Evolutionary conservation across 805 yeast species (phyloP).

Genomic region (Saccharomycopsis vini): DNA sequence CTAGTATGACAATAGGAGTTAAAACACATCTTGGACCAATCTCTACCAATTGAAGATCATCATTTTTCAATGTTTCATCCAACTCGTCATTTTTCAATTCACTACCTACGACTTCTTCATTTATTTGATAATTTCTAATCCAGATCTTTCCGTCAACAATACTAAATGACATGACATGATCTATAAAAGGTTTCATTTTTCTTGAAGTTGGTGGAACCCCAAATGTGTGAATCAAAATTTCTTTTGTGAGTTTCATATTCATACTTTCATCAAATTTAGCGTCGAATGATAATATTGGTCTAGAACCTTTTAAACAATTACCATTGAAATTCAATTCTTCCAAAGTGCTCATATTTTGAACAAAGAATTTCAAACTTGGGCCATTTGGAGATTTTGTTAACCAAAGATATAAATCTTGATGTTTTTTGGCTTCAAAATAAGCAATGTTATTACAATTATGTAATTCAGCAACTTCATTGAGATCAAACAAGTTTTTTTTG

Average conservation of each 20-base stretch:
- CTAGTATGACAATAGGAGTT: slow-evolving; percentile 83
- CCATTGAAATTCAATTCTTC: slow-evolving; percentile 96
- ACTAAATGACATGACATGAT: slow-evolving; percentile 89
- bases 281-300: slow-evolving; percentile 90
- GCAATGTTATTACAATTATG: slow-evolving; percentile 94
- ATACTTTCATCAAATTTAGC: slow-evolving; percentile 60
- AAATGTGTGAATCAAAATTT: slow-evolving; percentile 69
- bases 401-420: slow-evolving; percentile 92
- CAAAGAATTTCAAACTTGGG: slow-evolving; percentile 87
- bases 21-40: slow-evolving; percentile 95
- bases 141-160: slow-evolving; percentile 90
- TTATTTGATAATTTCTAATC: slow-evolving; percentile 91
- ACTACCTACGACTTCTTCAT: slow-evolving; percentile 44
- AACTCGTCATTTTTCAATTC: slow-evolving; percentile 43
- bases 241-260: slow-evolving; percentile 63
- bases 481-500: slow-evolving; percentile 76
- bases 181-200: slow-evolving; percentile 88
- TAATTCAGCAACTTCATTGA: slow-evolving; percentile 92
- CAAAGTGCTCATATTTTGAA: slow-evolving; percentile 91
- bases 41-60: slow-evolving; percentile 75
- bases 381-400: slow-evolving; percentile 95
- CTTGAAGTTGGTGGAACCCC: slow-evolving; percentile 95
- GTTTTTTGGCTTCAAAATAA: slow-evolving; percentile 94
- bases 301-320: slow-evolving; percentile 88
- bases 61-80: slow-evolving; percentile 30